Evolutionary conservation across 164 flowering plant genomes (phyloP), one percentile per base, ranked within the genome.

Genomic region (Tetrastigma voinierianum): DNA sequence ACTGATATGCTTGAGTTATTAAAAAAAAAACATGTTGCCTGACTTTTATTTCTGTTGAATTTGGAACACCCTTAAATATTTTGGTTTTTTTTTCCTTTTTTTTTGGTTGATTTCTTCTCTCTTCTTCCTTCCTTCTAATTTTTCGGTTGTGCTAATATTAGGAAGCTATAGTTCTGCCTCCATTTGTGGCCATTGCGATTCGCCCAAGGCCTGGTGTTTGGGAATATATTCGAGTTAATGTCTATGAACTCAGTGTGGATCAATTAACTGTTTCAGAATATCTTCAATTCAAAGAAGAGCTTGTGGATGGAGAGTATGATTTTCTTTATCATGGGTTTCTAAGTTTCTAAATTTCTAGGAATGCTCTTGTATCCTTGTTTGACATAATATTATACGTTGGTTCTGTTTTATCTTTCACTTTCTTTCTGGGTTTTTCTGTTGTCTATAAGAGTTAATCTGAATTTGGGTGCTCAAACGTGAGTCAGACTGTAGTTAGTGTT

Each of bases 151-250:
- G 51, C 57, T 78, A 67, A 14, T 79, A 55, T 45, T 66, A 95
- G 98, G 97, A 95, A 87, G 98, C 96, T 25, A 89, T 95, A 40
- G 76, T 95, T 56, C 68, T 90, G 68, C 98, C 97, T 58, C 98
- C 98, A 1, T 95, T 85, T 77, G 98, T 95, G 44, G 97, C 94
- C 17, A 77, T 95, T 25, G 97, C 99, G 0, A 70, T 95, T 56
- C 90, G 99, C 18, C 99, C 99, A 2, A 85, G 97, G 64, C 99
- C 97, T 9, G 99, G 99, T 53, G 96, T 95, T 68, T 95, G 99
- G 99, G 99, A 92, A 70, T 90, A 78, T 64, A 94, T 95, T 10
- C 92, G 97, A 10, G 93, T 95, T 18, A 87, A 95, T 75, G 82
- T 89, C 11, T 64, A 72, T 70, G 96, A 95, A 64, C 93, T 95